phyloP scores from a whole-genome alignment of 2,329 filamentous ascomycete species.

The Xylariaceae sp. region DNA sequence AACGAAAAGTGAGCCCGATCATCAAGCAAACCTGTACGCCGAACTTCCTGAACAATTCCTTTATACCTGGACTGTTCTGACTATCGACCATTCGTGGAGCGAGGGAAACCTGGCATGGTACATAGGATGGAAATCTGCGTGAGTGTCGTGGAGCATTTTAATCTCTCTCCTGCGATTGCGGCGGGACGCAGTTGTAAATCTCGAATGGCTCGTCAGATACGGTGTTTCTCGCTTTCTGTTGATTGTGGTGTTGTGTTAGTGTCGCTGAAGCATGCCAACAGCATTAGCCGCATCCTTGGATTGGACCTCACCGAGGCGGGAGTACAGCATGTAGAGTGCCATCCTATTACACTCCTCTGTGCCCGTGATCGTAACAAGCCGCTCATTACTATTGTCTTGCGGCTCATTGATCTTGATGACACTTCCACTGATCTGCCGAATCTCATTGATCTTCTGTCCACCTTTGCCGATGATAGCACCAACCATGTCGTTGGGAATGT shows the following conservation, averaged over 20 bases:
- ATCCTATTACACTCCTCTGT: conserved; percentile 99
- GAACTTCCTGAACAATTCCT: conserved; percentile 15
- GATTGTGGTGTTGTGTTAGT: conserved; percentile 21
- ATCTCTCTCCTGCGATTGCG: no score
- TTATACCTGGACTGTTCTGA: no score
- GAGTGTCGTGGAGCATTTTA: no score
- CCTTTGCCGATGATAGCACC: conserved; percentile 98
- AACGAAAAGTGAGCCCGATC: conserved; percentile 12
- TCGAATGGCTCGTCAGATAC: conserved; percentile 17
- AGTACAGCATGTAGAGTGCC: conserved; percentile 99
- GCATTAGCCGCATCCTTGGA: conserved; percentile 11
- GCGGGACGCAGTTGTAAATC: no score
- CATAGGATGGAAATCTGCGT: no score
- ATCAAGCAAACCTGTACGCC: conserved; percentile 22
- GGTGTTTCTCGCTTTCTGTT: conserved; percentile 28
- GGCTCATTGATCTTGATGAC: conserved; percentile 99
- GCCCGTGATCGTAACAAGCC: conserved; percentile 93
- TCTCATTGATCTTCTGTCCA: conserved; percentile 98
- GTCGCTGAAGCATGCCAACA: conserved; percentile 7
- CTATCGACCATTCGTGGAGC: no score
- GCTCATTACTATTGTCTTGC: conserved; percentile 97
- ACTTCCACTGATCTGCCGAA: conserved; percentile 91
- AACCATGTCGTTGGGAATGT: conserved; percentile 99
- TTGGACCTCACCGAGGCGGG: conserved; percentile 72
- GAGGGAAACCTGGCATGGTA: no score